These are phyloP conservation scores for Sporobolus alterniflorus DNA, from an alignment of 202 grass and related monocot species.

Conservation along the genomic window DNA sequence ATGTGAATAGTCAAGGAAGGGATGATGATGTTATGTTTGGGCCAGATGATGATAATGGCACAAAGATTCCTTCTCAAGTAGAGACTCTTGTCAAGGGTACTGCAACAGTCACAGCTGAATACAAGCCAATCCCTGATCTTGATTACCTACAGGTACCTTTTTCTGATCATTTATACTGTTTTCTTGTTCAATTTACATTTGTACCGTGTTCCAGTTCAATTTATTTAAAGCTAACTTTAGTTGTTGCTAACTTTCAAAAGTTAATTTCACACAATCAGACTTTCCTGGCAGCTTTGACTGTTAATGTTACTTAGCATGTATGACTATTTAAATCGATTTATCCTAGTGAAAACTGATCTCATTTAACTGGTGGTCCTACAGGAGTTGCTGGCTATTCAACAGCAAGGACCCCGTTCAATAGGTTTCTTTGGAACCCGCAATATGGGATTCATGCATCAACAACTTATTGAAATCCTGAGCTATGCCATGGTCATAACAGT, in stretches of 20 bases:
- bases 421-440: conserved; percentile 99
- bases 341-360: conserved; percentile 1
- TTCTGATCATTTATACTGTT: background rate
- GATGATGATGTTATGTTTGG: conserved; percentile 50
- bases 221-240: background rate
- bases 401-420: conserved; percentile 93
- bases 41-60: conserved; percentile 57
- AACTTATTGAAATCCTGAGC: conserved; percentile 99
- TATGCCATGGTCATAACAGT: conserved; percentile 99
- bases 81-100: conserved; percentile 75
- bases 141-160: conserved; percentile 89
- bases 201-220: background rate
- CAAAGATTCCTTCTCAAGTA: conserved; percentile 70
- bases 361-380: conserved; percentile 42
- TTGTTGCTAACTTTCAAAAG: conserved; percentile 11
- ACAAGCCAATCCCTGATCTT: conserved; percentile 86
- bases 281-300: background rate
- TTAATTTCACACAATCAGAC: background rate
- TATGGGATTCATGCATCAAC: conserved; percentile 99
- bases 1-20: conserved; percentile 43
- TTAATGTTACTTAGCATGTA: background rate
- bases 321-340: conserved; percentile 24
- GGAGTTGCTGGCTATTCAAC: conserved; percentile 98
- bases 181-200: background rate
- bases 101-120: conserved; percentile 65